Conservation (phyloP, 176 grass and related monocot genomes). For the Elymus sibiricus region DNA sequence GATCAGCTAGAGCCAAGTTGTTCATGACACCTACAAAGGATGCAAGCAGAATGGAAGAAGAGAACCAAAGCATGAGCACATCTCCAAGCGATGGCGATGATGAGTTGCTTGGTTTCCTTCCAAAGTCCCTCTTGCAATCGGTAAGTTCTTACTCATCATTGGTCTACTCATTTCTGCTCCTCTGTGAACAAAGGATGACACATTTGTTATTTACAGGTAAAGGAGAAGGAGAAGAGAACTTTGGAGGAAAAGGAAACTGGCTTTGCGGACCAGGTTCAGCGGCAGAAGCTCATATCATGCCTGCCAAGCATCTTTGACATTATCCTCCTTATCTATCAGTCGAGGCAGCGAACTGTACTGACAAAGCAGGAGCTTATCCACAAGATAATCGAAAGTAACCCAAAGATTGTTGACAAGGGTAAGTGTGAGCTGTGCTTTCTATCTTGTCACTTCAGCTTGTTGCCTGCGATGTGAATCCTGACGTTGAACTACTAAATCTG, state of each 20-base stretch:
- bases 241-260: constrained; percentile 49
- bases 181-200: constrained; percentile 1
- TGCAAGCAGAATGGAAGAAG: constrained; percentile 21
- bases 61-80: constrained; percentile 13
- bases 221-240: constrained; percentile 57
- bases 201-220: constrained; percentile 49
- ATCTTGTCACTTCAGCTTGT: not conserved
- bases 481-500: constrained; percentile 9
- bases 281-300: constrained; percentile 63
- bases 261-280: constrained; percentile 45
- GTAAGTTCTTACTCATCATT: constrained; percentile 35
- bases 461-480: not conserved
- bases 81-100: constrained; percentile 12
- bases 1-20: constrained; percentile 58
- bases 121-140: constrained; percentile 62
- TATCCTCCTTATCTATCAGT: constrained; percentile 63
- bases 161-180: not conserved
- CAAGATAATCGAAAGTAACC: constrained; percentile 62
- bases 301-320: constrained; percentile 62
- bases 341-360: constrained; percentile 63
- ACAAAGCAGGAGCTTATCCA: constrained; percentile 78
- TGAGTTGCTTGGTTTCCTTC: constrained; percentile 65
- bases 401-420: constrained; percentile 70
- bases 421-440: not conserved
- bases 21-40: constrained; percentile 69